Base-by-base conservation (phyloP, 441 rosid genomes). In the Manihot esculenta region DNA sequence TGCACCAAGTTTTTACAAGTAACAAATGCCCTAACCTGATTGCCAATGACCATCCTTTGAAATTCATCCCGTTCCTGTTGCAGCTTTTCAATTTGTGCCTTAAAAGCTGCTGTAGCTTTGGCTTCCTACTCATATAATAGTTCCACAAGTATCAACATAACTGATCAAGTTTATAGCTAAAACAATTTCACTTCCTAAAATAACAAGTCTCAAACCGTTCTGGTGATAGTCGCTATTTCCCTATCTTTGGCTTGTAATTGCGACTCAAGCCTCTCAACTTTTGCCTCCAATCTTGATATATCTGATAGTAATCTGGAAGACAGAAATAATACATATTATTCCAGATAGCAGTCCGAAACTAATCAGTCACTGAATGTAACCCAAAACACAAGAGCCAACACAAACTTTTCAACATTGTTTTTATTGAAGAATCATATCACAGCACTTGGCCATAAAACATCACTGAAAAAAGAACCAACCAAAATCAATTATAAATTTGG, bases 21-120 rank as follows among this genome's bases (percentile, higher is more conserved):
- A 13, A 15, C 41, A 77, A 62, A 20, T 35, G 26, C 62, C n/a
- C 86, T 41, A 50, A 93, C 99, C 97, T 95, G 99, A 84, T 93
- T 95, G 65, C 97, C 97, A 55, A 93, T 88, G 64, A 95, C 97
- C 99, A 95, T 93, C 78, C 97, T 86, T 78, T 95, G 99, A 74
- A 95, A 95, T 75, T 95, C 99, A 91, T 95, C 98, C 17, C 94
- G 78, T 80, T 95, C 99, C 84, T 95, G 97, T 63, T 89, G 94
- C 61, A 95, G 86, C 84, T 91, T 95, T 73, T 95, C 99, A 62
- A 88, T 87, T 77, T 93, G 99, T n/a, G 89, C 85, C 82, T 93
- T 95, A 72, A 90, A 87, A 30, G 93, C 89, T 68, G 98, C 98
- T 3, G 94, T 76, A 73, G 85, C 85, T 86, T 95, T 95, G 55